These are phyloP conservation scores for Ophiosphaerella korrae DNA, from an alignment of 2,329 filamentous ascomycete genomes.

Conservation along the genomic window DNA sequence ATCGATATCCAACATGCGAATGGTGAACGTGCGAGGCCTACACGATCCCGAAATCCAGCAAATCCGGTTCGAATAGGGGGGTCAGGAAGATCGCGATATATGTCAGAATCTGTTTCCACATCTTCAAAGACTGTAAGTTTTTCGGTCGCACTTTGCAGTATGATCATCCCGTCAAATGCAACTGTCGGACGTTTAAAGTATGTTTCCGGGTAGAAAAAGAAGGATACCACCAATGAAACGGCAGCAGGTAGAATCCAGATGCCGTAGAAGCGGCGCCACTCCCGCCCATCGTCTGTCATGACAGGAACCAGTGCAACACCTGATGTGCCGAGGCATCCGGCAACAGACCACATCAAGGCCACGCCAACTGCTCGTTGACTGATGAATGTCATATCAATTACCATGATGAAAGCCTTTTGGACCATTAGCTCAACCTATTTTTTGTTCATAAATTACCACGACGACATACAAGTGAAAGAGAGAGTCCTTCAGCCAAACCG, in stretches of 20 bases:
- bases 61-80: constrained; percentile 12
- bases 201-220: constrained; percentile 46
- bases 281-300: constrained; percentile 25
- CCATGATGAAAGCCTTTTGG: constrained; percentile 39
- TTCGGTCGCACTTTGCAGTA: constrained; percentile 47
- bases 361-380: constrained; percentile 44
- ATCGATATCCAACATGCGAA: constrained; percentile 33
- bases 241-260: constrained; percentile 33
- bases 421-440: not conserved
- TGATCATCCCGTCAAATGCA: constrained; percentile 49
- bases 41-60: constrained; percentile 8
- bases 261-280: constrained; percentile 46
- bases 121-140: constrained; percentile 48
- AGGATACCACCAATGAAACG: constrained; percentile 32
- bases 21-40: constrained; percentile 21
- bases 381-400: constrained; percentile 50
- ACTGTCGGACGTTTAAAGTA: constrained; percentile 51
- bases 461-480: constrained; percentile 32
- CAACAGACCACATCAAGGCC: constrained; percentile 43
- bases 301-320: constrained; percentile 33
- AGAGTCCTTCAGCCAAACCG: constrained; percentile 42
- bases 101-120: constrained; percentile 30
- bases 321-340: constrained; percentile 27
- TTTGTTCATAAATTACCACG: not conserved
- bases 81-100: constrained; percentile 32